Percentiles rank a stretch among this genome's conserved stretches.
phyloP scores from a whole-genome alignment of 768 basidiomycete genomes.

The Pluteus cervinus region DNA sequence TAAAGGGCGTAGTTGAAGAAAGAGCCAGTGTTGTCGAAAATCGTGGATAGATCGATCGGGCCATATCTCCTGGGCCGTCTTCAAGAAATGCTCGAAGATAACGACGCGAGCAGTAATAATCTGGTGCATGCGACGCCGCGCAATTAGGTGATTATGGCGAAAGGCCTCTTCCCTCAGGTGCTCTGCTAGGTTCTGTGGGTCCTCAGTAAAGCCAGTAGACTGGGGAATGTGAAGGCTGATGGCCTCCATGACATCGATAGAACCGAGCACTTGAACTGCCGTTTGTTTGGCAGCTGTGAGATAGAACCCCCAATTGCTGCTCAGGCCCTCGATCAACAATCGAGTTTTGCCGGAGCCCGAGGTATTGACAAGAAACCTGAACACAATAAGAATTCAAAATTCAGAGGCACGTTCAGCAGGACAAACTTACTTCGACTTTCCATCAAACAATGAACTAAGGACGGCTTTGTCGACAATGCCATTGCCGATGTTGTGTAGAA shows the following conservation, averaged over 20 bases:
- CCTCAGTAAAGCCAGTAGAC: slow-evolving; percentile 26
- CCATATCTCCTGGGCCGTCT: slow-evolving; percentile 22
- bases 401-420: too few relatives aligned
- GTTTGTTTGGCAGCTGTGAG: slow-evolving; percentile 39
- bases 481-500: too few relatives aligned
- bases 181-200: too few relatives aligned
- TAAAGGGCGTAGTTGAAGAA: slow-evolving; percentile 35
- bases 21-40: slow-evolving; percentile 32
- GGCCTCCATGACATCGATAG: slow-evolving; percentile 35
- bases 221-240: slow-evolving; percentile 31
- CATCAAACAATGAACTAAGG: too few relatives aligned
- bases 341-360: slow-evolving; percentile 45
- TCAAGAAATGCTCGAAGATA: slow-evolving; percentile 32
- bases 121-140: slow-evolving; percentile 27
- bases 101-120: slow-evolving; percentile 35
- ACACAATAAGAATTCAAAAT: too few relatives aligned
- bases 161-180: slow-evolving; percentile 24
- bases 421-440: too few relatives aligned
- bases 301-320: slow-evolving; percentile 41
- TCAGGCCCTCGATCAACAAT: slow-evolving; percentile 37
- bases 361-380: slow-evolving; percentile 42
- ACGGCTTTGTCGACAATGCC: too few relatives aligned
- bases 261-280: slow-evolving; percentile 36
- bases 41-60: slow-evolving; percentile 6
- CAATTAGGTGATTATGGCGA: slow-evolving; percentile 29